Evolutionary conservation across 148 eudicot species (phyloP), one percentile per base, ranked within the genome.

Genomic region (Suaeda aralocaspica): DNA sequence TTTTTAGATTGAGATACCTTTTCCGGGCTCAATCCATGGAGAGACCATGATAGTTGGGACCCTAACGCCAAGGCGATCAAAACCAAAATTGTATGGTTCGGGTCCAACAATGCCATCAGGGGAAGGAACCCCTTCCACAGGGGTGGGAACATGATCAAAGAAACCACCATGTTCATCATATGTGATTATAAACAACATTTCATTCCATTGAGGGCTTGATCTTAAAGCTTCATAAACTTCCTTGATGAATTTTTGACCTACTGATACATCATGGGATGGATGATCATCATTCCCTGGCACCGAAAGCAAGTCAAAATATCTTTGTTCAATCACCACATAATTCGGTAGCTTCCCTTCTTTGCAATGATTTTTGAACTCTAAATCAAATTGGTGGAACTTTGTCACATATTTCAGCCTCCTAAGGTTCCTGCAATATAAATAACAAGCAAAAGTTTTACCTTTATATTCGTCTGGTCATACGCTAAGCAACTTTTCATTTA

Each of bases 131-230:
- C 90, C 92, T 0, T 77, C 60, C 22, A 72, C 61, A 0, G 97
- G 97, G 6, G 90, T 81, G 0, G 95, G 90, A 5, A 92, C 92
- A 74, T 92, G 92, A 71, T 92, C 95, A 55, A 79, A 89, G 72
- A 89, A 92, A 3, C 97, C 97, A 29, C 97, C 97, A 64, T 92
- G 97, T 72, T 91, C 97, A 41, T 91, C 97, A 34, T 91, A 91
- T 64, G 83, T 68, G 24, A 91, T 76, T 1, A 91, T 19, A 66
- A 92, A 81, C 50, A 89, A 59, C 68, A 85, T 92, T 53, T 92
- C 89, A 30, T 87, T 83, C 97, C 97, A 91, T 56, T 91, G 97
- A 2, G 97, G 94, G 61, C 97, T 89, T 33, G 86, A 78, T 72
- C 94, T 85, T 67, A 92, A 52, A 19, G 92, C 80, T 74, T 87